phyloP scores from a whole-genome alignment of 2,329 filamentous ascomycete species.

The Xylariales sp. region DNA sequence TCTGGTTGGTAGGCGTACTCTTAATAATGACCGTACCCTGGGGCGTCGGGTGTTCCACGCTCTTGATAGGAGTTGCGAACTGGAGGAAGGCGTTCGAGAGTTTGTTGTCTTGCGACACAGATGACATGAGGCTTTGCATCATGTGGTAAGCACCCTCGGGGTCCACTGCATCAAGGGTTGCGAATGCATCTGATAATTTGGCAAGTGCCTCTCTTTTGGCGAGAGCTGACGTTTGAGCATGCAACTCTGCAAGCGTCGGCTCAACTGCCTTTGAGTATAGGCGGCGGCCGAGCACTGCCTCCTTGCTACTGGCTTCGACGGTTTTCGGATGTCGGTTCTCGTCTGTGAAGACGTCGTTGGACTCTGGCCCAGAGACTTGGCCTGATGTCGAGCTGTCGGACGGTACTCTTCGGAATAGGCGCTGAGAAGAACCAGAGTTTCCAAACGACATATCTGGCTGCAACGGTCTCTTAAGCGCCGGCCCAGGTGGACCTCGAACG shows the following conservation, averaged over 20 bases:
- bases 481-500: constrained; percentile 30
- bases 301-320: constrained; percentile 64
- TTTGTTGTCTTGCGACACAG: constrained; percentile 65
- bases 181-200: constrained; percentile 79
- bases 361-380: constrained; percentile 33
- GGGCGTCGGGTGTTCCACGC: constrained; percentile 33
- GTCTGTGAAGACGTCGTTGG: constrained; percentile 41
- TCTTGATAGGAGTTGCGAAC: constrained; percentile 24
- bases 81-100: constrained; percentile 47
- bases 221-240: constrained; percentile 67
- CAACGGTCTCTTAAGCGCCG: constrained; percentile 66
- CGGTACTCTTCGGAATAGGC: constrained; percentile 80
- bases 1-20: constrained; percentile 34
- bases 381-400: constrained; percentile 59
- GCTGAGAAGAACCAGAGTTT: constrained; percentile 86
- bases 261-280: constrained; percentile 80
- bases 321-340: constrained; percentile 60
- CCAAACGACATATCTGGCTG: constrained; percentile 90
- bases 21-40: constrained; percentile 56
- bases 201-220: constrained; percentile 79
- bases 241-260: constrained; percentile 75
- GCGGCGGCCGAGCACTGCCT: constrained; percentile 75
- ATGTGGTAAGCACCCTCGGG: constrained; percentile 87
- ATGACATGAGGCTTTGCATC: constrained; percentile 71
- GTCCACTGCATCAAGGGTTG: constrained; percentile 76